Percentiles rank a stretch among this genome's conserved stretches.
Conservation (phyloP, 192 early-diverging fungal species). For the Coemansia biformis region DNA sequence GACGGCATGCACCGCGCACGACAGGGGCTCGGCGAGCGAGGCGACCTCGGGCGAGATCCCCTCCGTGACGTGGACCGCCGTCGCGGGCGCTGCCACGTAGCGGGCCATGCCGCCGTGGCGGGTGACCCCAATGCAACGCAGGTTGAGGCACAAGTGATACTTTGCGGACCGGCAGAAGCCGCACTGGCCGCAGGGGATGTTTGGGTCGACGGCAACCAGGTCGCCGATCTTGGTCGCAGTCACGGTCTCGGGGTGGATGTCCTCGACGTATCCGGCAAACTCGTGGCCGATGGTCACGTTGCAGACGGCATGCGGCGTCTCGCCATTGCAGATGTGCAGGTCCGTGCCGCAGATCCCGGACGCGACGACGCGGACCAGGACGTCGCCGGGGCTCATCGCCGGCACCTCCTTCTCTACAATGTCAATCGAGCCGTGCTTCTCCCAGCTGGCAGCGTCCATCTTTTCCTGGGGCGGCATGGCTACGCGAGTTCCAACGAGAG, state of each 20-base stretch:
- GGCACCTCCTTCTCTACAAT: slow-evolving; percentile 39
- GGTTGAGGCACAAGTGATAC: slow-evolving; percentile 45
- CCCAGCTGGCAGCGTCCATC: slow-evolving; percentile 45
- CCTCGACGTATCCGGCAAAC: slow-evolving; percentile 49
- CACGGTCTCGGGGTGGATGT: slow-evolving; percentile 28
- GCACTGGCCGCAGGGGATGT: slow-evolving; percentile 49
- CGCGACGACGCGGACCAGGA: slow-evolving; percentile 50
- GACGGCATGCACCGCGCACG: slow-evolving; percentile 53
- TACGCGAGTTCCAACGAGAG: too few species aligned
- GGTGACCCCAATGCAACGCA: slow-evolving; percentile 48
- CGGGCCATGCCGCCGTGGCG: slow-evolving; percentile 52
- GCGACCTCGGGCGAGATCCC: slow-evolving; percentile 44
- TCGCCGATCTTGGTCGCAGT: slow-evolving; percentile 31
- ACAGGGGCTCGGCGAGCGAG: slow-evolving; percentile 51
- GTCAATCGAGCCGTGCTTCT: slow-evolving; percentile 36
- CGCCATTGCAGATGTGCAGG: slow-evolving; percentile 53
- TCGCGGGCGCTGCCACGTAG: slow-evolving; percentile 43
- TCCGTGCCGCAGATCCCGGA: slow-evolving; percentile 55
- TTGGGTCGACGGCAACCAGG: slow-evolving; percentile 51
- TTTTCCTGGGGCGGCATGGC: neutral
- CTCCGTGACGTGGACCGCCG: slow-evolving; percentile 26
- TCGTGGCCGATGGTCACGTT: slow-evolving; percentile 53
- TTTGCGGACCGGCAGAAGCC: slow-evolving; percentile 44
- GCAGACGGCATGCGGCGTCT: slow-evolving; percentile 48
- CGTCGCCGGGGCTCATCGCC: slow-evolving; percentile 27